Base-by-base conservation (phyloP, 352 stramenopile species). In the Phytophthora fragariae region DNA sequence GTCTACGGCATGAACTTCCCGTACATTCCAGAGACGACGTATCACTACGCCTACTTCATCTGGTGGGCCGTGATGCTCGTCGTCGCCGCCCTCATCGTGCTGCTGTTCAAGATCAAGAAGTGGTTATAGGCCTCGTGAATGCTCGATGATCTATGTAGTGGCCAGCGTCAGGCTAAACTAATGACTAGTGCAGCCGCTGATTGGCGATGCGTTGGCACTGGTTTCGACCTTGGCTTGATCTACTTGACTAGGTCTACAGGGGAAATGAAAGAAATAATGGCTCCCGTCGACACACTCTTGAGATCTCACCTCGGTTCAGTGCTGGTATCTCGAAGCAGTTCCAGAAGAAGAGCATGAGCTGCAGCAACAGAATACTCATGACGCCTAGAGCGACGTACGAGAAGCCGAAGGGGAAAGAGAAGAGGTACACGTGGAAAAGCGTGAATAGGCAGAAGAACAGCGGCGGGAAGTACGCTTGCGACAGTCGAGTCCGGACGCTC, bases 391-490 rank as follows among this genome's bases (percentile, higher is more conserved):
- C 96, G 11, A 97, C 67, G 68, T 99, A 98, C 19, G 88, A 88
- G 73, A 98, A 99, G 12, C 96, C 96, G 68, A 97, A 92, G 37
- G 96, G 93, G 72, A 96, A 98, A 21, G 87, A 93, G 70, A 98
- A 98, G 67, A 98, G 91, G 82, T 99, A 99, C 24, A 98, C 69
- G 80, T 99, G 95, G 69, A 98, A 98, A n/a, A 98, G 70, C 15
- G 92, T 86, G 75, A 99, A 98, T 69, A 97, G 91, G 21, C 97
- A 85, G 70, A 98, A 98, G 79, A 99, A 98, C 8, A 98, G 73
- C 37, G 79, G 68, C 24, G 93, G 95, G 73, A 97, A 98, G 70
- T 94, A 98, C n/a, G 75, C 60, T 39, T 88, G 85, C 1, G 84
- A 89, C 6, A 92, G 71, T 2, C 74, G 79, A 37, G 80, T 89